A percentile compares a stretch with the other conserved stretches of the same genome.
phyloP scores from a whole-genome alignment of 345 rosid species.

The Noccaea bulbosa region DNA sequence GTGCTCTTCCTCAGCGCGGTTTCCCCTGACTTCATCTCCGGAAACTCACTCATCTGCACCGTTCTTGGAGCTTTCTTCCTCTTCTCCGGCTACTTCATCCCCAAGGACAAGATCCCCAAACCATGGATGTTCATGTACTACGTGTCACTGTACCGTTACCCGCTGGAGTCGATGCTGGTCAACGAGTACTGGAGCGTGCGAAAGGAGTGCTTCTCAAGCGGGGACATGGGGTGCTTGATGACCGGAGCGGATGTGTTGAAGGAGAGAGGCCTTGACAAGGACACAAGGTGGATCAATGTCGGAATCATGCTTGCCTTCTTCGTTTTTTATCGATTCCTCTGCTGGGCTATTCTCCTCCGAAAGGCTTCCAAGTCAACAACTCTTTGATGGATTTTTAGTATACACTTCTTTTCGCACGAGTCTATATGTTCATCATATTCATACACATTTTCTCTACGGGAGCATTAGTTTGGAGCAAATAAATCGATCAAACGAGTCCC shows the following conservation, averaged over 20 bases:
- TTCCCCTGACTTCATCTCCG: conserved; percentile 82
- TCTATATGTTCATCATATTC: no score
- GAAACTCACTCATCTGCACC: conserved; percentile 80
- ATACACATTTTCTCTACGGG: no score
- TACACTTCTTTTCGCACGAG: no score
- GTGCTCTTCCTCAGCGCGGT: conserved; percentile 80
- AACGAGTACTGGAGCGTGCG: conserved; percentile 83
- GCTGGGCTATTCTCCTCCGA: conserved; percentile 73
- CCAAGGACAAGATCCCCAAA: conserved; percentile 80
- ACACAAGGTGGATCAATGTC: conserved; percentile 74
- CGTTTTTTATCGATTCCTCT: conserved; percentile 72
- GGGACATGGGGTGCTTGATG: conserved; percentile 49
- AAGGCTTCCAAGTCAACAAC: conserved; percentile 75
- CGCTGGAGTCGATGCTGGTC: conserved; percentile 70
- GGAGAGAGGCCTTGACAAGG: conserved; percentile 73
- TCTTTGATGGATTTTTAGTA: background rate
- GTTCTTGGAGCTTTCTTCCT: conserved; percentile 87
- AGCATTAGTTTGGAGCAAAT: no score
- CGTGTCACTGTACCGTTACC: conserved; percentile 79
- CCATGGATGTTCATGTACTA: conserved; percentile 96
- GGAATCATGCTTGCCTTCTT: conserved; percentile 92
- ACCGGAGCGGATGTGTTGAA: conserved; percentile 74
- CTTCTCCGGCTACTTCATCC: conserved; percentile 91
- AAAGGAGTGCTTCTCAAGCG: conserved; percentile 59
- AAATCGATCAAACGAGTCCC: background rate